phyloP scores from a whole-genome alignment of 2,329 filamentous ascomycete genomes.

The Calonectria hawksworthii region DNA sequence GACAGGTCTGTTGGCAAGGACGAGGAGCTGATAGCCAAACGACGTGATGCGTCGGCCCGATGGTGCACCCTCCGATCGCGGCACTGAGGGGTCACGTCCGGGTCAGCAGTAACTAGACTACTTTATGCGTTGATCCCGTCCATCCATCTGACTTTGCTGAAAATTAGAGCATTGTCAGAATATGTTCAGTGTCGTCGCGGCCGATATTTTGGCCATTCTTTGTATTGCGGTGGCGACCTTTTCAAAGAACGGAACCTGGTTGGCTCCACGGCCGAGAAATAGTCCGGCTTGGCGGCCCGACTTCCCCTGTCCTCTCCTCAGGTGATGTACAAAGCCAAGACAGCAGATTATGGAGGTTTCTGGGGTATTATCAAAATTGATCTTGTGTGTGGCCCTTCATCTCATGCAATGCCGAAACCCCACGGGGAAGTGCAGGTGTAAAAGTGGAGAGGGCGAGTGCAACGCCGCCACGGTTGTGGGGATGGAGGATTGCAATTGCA shows the following conservation, averaged over 20 bases:
- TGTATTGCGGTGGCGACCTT: not conserved
- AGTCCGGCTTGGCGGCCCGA: not conserved
- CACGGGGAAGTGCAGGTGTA: slow-evolving; percentile 20
- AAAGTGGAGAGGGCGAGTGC: not conserved
- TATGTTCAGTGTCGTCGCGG: not conserved
- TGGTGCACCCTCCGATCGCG: not conserved
- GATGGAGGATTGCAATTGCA: not conserved
- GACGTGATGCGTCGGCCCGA: not conserved
- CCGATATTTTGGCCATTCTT: not conserved
- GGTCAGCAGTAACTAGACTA: not conserved
- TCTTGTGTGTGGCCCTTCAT: slow-evolving; percentile 1
- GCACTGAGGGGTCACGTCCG: not conserved
- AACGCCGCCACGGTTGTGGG: not conserved
- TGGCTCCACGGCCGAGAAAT: not conserved
- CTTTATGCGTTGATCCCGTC: not conserved
- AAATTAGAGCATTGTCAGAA: not conserved
- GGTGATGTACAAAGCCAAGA: not conserved
- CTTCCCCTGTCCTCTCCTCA: not conserved
- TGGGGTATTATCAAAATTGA: not conserved
- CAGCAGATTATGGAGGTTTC: slow-evolving; percentile 6
- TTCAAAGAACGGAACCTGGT: not conserved
- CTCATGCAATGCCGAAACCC: slow-evolving; percentile 14
- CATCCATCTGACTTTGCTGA: not conserved
- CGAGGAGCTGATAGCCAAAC: not conserved
- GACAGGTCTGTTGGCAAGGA: not conserved